A percentile compares a stretch with the other conserved stretches of the same genome.
These are phyloP conservation scores for Hanseniaspora uvarum DNA, from an alignment of 1,139 yeast species.

Conservation along the genomic window DNA sequence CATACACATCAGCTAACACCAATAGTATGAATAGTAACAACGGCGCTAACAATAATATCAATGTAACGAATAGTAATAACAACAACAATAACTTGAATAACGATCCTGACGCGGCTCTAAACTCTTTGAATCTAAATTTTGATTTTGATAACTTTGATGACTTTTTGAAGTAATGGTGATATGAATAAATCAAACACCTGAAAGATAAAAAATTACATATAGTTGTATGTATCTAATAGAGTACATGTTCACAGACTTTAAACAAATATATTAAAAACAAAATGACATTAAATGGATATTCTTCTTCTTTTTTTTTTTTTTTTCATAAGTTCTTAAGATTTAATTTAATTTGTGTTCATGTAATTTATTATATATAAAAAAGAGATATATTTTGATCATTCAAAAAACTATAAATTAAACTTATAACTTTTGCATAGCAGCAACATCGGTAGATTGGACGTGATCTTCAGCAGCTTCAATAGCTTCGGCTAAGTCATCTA, in stretches of 20 bases:
- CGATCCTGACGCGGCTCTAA: neutral
- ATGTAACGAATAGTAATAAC: neutral
- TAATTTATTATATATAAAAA: neutral
- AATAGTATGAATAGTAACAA: neutral
- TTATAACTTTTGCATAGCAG: slow-evolving; percentile 97
- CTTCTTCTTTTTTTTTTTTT: too few relatives aligned
- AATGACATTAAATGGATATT: too few relatives aligned
- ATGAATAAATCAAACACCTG: too few relatives aligned
- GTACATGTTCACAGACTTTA: too few relatives aligned
- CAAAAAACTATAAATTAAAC: slow-evolving; percentile 21
- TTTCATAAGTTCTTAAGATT: neutral
- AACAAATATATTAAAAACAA: too few relatives aligned
- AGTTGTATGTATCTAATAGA: too few relatives aligned
- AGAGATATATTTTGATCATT: neutral
- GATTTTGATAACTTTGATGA: slow-evolving; percentile 18
- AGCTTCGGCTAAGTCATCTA: slow-evolving; percentile 73
- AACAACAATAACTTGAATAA: neutral
- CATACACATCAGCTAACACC: slow-evolving; percentile 1
- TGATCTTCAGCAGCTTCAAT: slow-evolving; percentile 97
- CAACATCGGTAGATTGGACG: slow-evolving; percentile 96
- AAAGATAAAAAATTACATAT: too few relatives aligned
- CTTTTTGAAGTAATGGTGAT: slow-evolving; percentile 9
- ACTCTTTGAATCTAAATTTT: slow-evolving; percentile 13
- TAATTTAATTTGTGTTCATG: neutral
- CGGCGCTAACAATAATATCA: neutral